Evolutionary conservation across 257 asterid genomes (phyloP).

Genomic region (Penstemon barbatus): DNA sequence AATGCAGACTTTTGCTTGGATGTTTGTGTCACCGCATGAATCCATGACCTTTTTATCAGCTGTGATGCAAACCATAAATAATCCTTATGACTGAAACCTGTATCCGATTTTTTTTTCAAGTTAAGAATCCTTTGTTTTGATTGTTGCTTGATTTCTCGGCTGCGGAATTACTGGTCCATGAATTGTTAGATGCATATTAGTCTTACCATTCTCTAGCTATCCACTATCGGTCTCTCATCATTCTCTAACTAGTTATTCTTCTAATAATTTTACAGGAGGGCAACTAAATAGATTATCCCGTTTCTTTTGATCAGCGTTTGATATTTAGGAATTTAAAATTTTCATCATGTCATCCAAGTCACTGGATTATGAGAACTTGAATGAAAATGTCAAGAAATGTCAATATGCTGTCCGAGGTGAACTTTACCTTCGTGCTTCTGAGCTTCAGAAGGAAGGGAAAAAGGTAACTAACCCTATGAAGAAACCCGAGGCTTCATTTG

Average conservation of each 20-base stretch:
- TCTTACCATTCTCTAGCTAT: conserved; percentile 13
- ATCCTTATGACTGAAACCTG: not conserved
- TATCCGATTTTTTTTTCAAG: not conserved
- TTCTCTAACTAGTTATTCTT: not conserved
- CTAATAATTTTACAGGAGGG: conserved; percentile 21
- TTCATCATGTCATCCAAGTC: conserved; percentile 61
- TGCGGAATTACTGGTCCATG: not conserved
- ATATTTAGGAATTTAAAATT: conserved; percentile 11
- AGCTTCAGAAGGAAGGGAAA: conserved; percentile 98
- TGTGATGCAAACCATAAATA: no score
- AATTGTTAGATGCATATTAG: not conserved
- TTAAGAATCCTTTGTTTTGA: no score
- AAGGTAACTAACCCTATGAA: conserved; percentile 50
- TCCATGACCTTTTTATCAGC: no score
- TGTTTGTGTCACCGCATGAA: not conserved
- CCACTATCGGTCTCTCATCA: not conserved
- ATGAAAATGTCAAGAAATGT: conserved; percentile 91
- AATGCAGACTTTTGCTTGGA: conserved; percentile 15
- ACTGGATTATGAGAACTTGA: conserved; percentile 86
- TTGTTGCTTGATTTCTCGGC: not conserved
- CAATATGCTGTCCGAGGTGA: conserved; percentile 99
- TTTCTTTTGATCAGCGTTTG: not conserved
- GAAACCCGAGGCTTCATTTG: no score
- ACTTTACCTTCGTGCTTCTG: conserved; percentile 98
- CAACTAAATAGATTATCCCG: conserved; percentile 5